phyloP scores from a whole-genome alignment of 1,284 basidiomycete genomes.

The Inonotus obliquus region DNA sequence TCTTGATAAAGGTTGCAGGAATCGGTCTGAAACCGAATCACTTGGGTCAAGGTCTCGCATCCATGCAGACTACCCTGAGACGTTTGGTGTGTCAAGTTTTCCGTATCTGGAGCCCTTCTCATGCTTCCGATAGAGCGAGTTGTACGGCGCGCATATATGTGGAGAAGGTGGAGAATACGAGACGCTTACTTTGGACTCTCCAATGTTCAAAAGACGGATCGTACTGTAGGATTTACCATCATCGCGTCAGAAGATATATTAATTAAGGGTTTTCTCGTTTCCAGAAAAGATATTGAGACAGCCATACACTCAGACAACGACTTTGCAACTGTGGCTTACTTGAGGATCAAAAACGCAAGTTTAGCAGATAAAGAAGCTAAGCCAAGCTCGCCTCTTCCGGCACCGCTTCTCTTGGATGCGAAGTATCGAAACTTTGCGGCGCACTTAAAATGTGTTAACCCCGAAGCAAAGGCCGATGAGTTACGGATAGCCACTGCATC shows the following conservation, averaged over 20 bases:
- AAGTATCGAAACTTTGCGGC: slow-evolving; percentile 13
- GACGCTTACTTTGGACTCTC: slow-evolving; percentile 86
- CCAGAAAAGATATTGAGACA: slow-evolving; percentile 59
- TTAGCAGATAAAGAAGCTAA: slow-evolving; percentile 48
- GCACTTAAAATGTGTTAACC: background rate
- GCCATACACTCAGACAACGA: slow-evolving; percentile 73
- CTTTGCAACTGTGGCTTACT: slow-evolving; percentile 84
- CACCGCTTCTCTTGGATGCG: slow-evolving; percentile 53
- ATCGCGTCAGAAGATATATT: background rate
- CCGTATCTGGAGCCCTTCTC: background rate
- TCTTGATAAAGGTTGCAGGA: slow-evolving; percentile 96
- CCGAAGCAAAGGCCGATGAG: background rate
- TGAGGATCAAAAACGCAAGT: slow-evolving; percentile 68
- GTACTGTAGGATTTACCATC: slow-evolving; percentile 47
- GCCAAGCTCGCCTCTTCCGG: slow-evolving; percentile 20
- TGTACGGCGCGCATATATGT: slow-evolving; percentile 91
- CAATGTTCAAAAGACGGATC: slow-evolving; percentile 81
- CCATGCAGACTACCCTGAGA: slow-evolving; percentile 72
- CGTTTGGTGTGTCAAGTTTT: slow-evolving; percentile 54
- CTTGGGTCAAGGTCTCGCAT: slow-evolving; percentile 72
- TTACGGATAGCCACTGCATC: background rate
- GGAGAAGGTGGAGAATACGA: slow-evolving; percentile 99
- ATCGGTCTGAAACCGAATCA: slow-evolving; percentile 80
- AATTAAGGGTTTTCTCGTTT: slow-evolving; percentile 6
- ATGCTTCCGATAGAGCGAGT: slow-evolving; percentile 49